Evolutionary conservation across 306 rosid species (phyloP).

Genomic region (Dryas octopetala): DNA sequence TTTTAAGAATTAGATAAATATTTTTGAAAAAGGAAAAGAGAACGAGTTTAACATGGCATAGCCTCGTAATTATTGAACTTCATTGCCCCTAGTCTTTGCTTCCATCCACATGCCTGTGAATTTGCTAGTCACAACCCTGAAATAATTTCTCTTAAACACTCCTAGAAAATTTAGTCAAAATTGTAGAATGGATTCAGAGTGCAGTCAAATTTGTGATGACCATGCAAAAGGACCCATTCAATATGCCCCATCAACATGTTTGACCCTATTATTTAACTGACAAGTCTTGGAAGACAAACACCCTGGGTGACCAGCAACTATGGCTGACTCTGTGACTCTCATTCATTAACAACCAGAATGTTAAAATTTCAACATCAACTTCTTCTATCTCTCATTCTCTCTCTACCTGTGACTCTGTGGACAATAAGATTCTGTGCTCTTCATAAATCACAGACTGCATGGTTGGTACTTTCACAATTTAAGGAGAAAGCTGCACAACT

Average conservation of each 20-base stretch:
- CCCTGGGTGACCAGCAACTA: neutral
- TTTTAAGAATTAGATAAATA: no score
- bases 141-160: no score
- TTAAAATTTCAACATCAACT: neutral
- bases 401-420: neutral
- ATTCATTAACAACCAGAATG: neutral
- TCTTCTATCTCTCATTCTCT: neutral
- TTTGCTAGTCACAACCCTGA: no score
- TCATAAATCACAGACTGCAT: neutral
- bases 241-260: neutral
- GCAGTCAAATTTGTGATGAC: neutral
- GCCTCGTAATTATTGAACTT: no score
- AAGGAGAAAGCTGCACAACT: slow-evolving; percentile 18
- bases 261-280: neutral
- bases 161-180: neutral
- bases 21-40: no score
- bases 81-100: no score
- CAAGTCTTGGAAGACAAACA: slow-evolving; percentile 4
- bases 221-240: slow-evolving; percentile 18
- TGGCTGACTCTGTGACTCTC: neutral
- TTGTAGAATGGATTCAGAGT: neutral
- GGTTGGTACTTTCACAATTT: slow-evolving; percentile 27
- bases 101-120: no score
- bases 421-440: neutral
- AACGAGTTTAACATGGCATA: no score